These are phyloP conservation scores for Suhomyces bokatorum DNA, from an alignment of 1,139 yeast genomes.

Conservation along the genomic window DNA sequence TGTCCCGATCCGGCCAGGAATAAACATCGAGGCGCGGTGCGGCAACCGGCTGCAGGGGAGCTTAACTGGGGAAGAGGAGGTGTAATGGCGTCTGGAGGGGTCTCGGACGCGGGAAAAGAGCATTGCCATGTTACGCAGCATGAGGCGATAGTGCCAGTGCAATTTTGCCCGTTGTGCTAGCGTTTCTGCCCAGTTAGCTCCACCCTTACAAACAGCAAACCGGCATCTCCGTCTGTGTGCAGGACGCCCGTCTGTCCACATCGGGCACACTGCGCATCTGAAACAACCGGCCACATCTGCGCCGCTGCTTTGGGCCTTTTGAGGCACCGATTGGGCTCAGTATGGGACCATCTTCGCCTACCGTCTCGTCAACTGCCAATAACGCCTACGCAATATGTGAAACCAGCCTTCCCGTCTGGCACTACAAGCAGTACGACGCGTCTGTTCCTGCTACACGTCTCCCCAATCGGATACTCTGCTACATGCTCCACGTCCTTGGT, in stretches of 20 bases:
- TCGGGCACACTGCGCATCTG: background rate
- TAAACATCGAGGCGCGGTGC: background rate
- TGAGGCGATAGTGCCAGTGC: too few relatives aligned
- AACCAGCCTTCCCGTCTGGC: too few relatives aligned
- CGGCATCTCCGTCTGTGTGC: background rate
- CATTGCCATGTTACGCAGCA: too few relatives aligned
- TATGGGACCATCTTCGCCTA: background rate
- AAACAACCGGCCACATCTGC: background rate
- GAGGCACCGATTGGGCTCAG: background rate
- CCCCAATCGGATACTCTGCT: too few relatives aligned
- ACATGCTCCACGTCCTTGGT: too few relatives aligned
- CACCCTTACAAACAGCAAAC: too few relatives aligned
- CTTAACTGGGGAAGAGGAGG: background rate
- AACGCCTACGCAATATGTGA: too few relatives aligned
- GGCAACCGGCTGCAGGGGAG: background rate
- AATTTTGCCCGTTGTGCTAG: too few relatives aligned
- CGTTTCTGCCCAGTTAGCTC: too few relatives aligned
- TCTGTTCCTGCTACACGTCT: too few relatives aligned
- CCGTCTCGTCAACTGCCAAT: background rate
- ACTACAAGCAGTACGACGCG: too few relatives aligned
- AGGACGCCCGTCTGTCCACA: background rate
- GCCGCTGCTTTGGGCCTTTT: background rate
- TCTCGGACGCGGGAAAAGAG: background rate
- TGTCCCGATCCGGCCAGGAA: slow-evolving; percentile 3
- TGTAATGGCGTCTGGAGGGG: background rate